These are phyloP conservation scores for Hymenotorrendiella dingleyae DNA, from an alignment of 2,329 filamentous ascomycete genomes.

Conservation along the genomic window DNA sequence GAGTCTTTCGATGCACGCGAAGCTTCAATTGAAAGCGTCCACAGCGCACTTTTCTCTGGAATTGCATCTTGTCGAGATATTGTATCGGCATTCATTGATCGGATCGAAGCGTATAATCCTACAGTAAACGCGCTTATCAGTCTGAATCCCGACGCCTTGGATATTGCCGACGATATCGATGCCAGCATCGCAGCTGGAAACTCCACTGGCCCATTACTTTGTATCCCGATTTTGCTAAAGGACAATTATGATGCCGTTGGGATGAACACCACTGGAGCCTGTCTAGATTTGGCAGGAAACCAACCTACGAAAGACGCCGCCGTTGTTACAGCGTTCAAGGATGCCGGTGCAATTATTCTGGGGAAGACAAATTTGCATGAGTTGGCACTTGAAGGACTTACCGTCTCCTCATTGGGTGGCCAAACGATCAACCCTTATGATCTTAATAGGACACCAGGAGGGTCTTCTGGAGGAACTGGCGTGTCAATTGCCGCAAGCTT, in stretches of 20 bases:
- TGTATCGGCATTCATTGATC: constrained; percentile 35
- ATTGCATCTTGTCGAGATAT: constrained; percentile 23
- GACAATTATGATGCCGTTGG: constrained; percentile 42
- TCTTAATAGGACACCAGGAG: constrained; percentile 55
- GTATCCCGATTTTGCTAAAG: constrained; percentile 56
- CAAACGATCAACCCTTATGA: constrained; percentile 65
- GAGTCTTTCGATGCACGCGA: constrained; percentile 45
- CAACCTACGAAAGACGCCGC: constrained; percentile 42
- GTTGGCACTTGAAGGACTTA: constrained; percentile 60
- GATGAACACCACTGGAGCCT: constrained; percentile 53
- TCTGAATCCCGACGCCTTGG: constrained; percentile 34
- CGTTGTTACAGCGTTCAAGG: constrained; percentile 51
- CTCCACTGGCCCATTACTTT: constrained; percentile 47
- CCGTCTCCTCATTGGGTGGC: constrained; percentile 55
- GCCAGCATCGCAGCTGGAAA: constrained; percentile 40
- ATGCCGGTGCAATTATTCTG: constrained; percentile 69
- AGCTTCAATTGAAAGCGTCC: constrained; percentile 52
- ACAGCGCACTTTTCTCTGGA: constrained; percentile 47
- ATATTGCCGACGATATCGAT: constrained; percentile 46
- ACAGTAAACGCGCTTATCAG: constrained; percentile 47
- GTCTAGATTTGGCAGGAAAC: constrained; percentile 42
- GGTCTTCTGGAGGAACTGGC: constrained; percentile 57
- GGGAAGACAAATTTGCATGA: constrained; percentile 85
- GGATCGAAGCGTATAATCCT: constrained; percentile 52
- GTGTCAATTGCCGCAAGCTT: constrained; percentile 51